A percentile compares a stretch with the other conserved stretches of the same genome.
Conservation (phyloP, 768 basidiomycete genomes). For the Boletales sp. region DNA sequence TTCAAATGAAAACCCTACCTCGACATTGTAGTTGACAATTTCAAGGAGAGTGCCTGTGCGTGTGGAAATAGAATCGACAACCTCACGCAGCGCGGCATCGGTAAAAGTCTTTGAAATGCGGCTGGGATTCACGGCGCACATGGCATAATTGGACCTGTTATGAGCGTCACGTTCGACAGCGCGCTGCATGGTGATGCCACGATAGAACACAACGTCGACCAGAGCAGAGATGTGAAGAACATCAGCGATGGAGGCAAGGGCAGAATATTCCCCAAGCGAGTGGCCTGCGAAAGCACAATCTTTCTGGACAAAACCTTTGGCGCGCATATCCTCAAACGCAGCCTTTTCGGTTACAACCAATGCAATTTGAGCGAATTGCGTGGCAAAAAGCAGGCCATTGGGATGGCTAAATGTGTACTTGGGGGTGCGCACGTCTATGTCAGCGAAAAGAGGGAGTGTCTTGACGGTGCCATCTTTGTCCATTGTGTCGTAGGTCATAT, state of each 20-base stretch:
- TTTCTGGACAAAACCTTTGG: conserved; percentile 91
- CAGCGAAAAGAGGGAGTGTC: conserved; percentile 92
- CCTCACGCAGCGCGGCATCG: conserved; percentile 93
- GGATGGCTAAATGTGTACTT: conserved; percentile 99
- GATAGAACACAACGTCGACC: conserved; percentile 98
- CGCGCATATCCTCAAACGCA: conserved; percentile 96
- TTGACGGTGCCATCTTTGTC: conserved; percentile 95
- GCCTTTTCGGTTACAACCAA: conserved; percentile 98
- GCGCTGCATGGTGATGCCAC: conserved; percentile 99
- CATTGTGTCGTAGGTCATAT: conserved; percentile 96
- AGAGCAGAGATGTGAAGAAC: conserved; percentile 92
- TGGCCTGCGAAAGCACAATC: conserved; percentile 96
- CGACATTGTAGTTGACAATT: conserved; percentile 96
- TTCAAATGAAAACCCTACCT: conserved; percentile 44
- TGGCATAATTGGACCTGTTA: conserved; percentile 94
- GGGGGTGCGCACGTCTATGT: conserved; percentile 91
- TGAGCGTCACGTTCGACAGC: conserved; percentile 94
- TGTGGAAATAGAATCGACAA: conserved; percentile 85
- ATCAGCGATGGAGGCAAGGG: conserved; percentile 95
- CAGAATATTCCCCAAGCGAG: conserved; percentile 98
- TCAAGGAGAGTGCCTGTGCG: conserved; percentile 82
- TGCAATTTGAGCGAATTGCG: conserved; percentile 98
- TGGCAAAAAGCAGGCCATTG: conserved; percentile 91
- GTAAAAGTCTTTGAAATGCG: conserved; percentile 93
- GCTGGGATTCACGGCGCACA: conserved; percentile 99